A percentile compares a stretch with the other conserved stretches of the same genome.
These are phyloP conservation scores for Aureobasidium sp. DNA, from an alignment of 2,329 filamentous ascomycete genomes.

Conservation along the genomic window DNA sequence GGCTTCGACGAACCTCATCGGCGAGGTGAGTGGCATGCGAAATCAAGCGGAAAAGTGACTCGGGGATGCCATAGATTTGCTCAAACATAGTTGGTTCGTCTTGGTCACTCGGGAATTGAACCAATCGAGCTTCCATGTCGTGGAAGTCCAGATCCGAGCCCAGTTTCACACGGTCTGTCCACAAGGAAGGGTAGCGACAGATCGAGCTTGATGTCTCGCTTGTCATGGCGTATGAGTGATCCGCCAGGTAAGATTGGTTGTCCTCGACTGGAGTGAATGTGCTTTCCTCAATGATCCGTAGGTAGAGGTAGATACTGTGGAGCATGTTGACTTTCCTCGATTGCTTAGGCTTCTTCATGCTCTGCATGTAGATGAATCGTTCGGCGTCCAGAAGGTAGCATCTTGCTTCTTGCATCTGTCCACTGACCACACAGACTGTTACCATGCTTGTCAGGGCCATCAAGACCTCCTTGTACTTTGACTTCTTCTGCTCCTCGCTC, in stretches of 20 bases:
- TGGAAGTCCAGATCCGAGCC: neutral
- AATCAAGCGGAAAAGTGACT: conserved; percentile 36
- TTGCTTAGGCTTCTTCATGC: conserved; percentile 27
- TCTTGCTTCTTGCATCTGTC: conserved; percentile 21
- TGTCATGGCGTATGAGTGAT: conserved; percentile 18
- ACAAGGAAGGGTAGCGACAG: conserved; percentile 12
- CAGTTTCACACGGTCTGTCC: conserved; percentile 24
- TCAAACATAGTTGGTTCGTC: conserved; percentile 26
- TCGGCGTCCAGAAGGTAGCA: conserved; percentile 32
- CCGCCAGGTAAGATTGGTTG: conserved; percentile 24
- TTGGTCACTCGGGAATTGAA: conserved; percentile 15
- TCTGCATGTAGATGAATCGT: conserved; percentile 27
- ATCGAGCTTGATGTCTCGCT: conserved; percentile 11
- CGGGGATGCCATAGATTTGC: conserved; percentile 35
- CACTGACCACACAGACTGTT: conserved; percentile 17
- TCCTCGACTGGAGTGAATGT: conserved; percentile 12
- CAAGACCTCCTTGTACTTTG: conserved; percentile 9
- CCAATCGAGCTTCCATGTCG: conserved; percentile 24
- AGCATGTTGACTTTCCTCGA: conserved; percentile 30
- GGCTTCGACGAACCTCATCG: conserved; percentile 14
- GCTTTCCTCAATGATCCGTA: conserved; percentile 24
- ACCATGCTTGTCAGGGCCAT: conserved; percentile 12
- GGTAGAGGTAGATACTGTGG: conserved; percentile 33
- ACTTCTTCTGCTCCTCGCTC: neutral
- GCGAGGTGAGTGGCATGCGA: conserved; percentile 37